A percentile compares a stretch with the other conserved stretches of the same genome.
Evolutionary conservation across 305 asterid genomes (phyloP).

Genomic region (Fraxinus floribunda): DNA sequence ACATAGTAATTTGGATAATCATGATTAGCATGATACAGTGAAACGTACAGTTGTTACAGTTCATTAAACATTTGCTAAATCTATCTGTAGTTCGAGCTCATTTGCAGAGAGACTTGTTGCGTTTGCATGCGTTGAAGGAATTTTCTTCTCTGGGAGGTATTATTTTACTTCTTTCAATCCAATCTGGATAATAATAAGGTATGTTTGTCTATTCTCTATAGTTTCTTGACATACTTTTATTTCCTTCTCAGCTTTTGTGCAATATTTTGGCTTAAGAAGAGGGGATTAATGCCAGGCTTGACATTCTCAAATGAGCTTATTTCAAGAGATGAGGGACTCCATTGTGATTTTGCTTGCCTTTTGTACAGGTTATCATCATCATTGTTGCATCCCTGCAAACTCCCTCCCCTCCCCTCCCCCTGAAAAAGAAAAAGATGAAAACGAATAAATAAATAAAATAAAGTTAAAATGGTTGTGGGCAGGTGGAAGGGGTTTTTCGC

Average conservation of each 20-base stretch:
- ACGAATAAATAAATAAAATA: background rate
- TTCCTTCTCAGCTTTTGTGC: slow-evolving; percentile 62
- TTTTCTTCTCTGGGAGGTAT: slow-evolving; percentile 81
- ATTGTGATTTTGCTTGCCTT: slow-evolving; percentile 82
- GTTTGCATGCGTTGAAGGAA: slow-evolving; percentile 81
- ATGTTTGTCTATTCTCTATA: background rate
- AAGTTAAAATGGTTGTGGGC: background rate
- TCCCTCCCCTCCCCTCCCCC: background rate
- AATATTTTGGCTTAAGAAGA: slow-evolving; percentile 73
- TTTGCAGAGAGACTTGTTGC: slow-evolving; percentile 80
- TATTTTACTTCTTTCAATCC: background rate
- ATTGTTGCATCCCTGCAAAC: background rate
- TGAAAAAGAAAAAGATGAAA: background rate
- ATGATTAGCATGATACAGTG: background rate
- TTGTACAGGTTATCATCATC: slow-evolving; percentile 44
- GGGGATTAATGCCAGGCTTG: slow-evolving; percentile 83
- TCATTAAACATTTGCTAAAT: background rate
- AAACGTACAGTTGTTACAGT: background rate
- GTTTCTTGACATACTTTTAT: background rate
- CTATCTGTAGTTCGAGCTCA: slow-evolving; percentile 49
- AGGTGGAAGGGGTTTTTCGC: background rate
- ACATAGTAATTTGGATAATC: background rate
- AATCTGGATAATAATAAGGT: background rate
- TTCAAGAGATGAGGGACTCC: slow-evolving; percentile 82
- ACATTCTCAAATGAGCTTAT: slow-evolving; percentile 81